phyloP scores from a whole-genome alignment of 2,329 filamentous ascomycete species.

The Macroventuria anomochaeta region DNA sequence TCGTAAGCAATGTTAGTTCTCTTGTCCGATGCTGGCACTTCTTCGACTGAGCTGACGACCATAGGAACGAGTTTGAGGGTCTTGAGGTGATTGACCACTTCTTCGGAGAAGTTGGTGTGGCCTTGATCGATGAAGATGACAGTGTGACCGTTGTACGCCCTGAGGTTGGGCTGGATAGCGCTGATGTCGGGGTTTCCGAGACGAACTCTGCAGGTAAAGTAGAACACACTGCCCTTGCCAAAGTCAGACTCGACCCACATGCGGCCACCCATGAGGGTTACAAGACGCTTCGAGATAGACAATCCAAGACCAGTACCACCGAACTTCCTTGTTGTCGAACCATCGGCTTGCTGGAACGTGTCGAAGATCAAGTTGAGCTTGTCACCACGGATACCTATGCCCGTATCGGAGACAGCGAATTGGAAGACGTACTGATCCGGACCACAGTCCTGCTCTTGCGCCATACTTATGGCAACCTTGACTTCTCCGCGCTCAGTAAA shows the following conservation, averaged over 20 bases:
- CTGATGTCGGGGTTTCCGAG: conserved; percentile 79
- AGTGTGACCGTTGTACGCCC: conserved; percentile 89
- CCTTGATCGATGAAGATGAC: conserved; percentile 95
- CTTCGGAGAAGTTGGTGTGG: conserved; percentile 75
- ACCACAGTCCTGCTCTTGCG: conserved; percentile 69
- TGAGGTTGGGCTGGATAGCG: conserved; percentile 80
- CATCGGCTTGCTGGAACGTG: conserved; percentile 98
- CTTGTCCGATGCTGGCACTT: conserved; percentile 64
- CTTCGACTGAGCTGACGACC: conserved; percentile 78
- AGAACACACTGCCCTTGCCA: conserved; percentile 91
- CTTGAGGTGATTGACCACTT: conserved; percentile 79
- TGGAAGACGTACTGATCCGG: conserved; percentile 89
- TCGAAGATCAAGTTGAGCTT: conserved; percentile 98
- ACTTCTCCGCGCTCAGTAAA: conserved; percentile 98
- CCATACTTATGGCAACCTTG: conserved; percentile 84
- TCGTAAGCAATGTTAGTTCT: conserved; percentile 73
- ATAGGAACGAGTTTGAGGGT: conserved; percentile 80
- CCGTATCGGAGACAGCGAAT: conserved; percentile 94
- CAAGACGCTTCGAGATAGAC: conserved; percentile 92
- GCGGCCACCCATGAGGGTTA: conserved; percentile 94
- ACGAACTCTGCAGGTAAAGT: conserved; percentile 92
- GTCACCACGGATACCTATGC: conserved; percentile 93
- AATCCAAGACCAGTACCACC: conserved; percentile 92
- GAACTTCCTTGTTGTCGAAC: conserved; percentile 94
- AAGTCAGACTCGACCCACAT: conserved; percentile 96